Conservation (phyloP, 495 filamentous ascomycete genomes). For the Penicillium dipodomyicola region DNA sequence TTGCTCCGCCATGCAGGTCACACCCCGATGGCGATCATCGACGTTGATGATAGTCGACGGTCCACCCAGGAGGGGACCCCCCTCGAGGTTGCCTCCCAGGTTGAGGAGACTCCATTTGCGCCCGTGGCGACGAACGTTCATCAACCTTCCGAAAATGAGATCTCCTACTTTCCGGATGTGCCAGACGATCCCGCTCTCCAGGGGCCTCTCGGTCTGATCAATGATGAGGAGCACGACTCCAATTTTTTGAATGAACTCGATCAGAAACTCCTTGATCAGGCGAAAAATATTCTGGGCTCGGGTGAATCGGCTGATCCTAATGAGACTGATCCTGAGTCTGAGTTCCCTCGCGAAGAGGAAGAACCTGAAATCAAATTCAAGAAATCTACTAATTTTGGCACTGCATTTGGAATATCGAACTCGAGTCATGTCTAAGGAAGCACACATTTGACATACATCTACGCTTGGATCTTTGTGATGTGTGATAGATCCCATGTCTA, state of each 20-base stretch:
- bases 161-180: constrained; percentile 45
- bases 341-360: constrained; percentile 33
- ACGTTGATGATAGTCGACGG: constrained; percentile 33
- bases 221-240: constrained; percentile 43
- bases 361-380: constrained; percentile 59
- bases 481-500: constrained; percentile 11
- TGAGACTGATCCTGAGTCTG: constrained; percentile 30
- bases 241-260: constrained; percentile 43
- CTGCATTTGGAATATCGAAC: constrained; percentile 41
- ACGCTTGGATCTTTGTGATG: constrained; percentile 14
- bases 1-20: constrained; percentile 46
- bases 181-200: constrained; percentile 47
- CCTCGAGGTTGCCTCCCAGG: constrained; percentile 14
- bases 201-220: constrained; percentile 44
- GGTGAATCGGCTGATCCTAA: constrained; percentile 24
- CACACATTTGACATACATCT: constrained; percentile 6
- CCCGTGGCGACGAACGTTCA: constrained; percentile 28
- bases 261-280: constrained; percentile 44
- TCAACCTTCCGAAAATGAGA: constrained; percentile 39
- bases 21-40: constrained; percentile 48
- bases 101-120: constrained; percentile 33
- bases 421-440: constrained; percentile 18
- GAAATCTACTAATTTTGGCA: constrained; percentile 61
- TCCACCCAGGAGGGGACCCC: constrained; percentile 31
- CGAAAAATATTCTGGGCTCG: constrained; percentile 30